A percentile compares a stretch with the other conserved stretches of the same genome.
These are phyloP conservation scores for Petasospora fabianii DNA, from an alignment of 1,139 yeast species.

Conservation along the genomic window DNA sequence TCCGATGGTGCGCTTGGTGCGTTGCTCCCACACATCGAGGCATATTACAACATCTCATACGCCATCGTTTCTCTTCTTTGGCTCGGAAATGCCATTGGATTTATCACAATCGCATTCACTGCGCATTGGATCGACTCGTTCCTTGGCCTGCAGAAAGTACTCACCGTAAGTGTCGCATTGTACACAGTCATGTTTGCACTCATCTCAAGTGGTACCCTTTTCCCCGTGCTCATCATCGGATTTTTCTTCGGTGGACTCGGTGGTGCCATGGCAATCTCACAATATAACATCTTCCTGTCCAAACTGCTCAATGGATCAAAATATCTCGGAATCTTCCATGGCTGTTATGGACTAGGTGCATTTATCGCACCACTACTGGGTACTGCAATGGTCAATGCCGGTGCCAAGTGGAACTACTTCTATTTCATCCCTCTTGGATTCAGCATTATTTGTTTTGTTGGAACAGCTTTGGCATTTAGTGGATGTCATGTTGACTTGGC, in stretches of 20 bases:
- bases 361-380: constrained; percentile 58
- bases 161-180: constrained; percentile 25
- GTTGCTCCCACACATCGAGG: constrained; percentile 39
- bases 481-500: constrained; percentile 42
- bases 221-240: constrained; percentile 43
- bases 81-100: constrained; percentile 43
- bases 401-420: constrained; percentile 50
- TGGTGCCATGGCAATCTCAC: constrained; percentile 49
- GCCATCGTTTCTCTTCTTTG: constrained; percentile 42
- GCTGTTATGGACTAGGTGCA: constrained; percentile 62
- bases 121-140: constrained; percentile 36
- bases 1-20: constrained; percentile 45
- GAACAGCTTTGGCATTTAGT: constrained; percentile 36
- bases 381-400: constrained; percentile 43
- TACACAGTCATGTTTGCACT: constrained; percentile 27
- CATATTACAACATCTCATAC: constrained; percentile 36
- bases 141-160: constrained; percentile 34
- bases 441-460: constrained; percentile 31
- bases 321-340: constrained; percentile 53
- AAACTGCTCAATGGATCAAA: constrained; percentile 40
- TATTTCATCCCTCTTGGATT: constrained; percentile 46
- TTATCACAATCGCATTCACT: constrained; percentile 35
- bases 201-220: constrained; percentile 29
- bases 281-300: constrained; percentile 52
- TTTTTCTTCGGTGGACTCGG: constrained; percentile 62